Evolutionary conservation across 1,284 basidiomycete species (phyloP).

Genomic region (Trametes pubescens): DNA sequence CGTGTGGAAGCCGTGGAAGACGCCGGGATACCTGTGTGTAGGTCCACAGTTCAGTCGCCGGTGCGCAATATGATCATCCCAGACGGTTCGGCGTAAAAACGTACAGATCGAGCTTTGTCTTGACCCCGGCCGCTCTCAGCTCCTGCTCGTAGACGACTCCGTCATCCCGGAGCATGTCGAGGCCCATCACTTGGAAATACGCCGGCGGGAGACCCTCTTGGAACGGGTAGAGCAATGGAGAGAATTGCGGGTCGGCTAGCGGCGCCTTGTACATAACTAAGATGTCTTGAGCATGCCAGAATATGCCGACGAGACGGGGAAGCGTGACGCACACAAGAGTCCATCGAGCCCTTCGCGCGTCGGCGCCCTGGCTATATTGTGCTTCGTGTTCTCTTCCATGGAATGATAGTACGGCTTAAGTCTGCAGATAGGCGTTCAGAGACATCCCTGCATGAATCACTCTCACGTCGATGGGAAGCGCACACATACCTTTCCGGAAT

Average conservation of each 20-base stretch:
- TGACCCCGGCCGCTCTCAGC: slow-evolving; percentile 34
- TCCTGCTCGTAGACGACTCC: slow-evolving; percentile 35
- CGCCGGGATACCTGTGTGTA: slow-evolving; percentile 22
- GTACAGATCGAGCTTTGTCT: slow-evolving; percentile 33
- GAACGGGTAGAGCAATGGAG: slow-evolving; percentile 26
- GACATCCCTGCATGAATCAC: no score
- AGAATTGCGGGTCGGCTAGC: slow-evolving; percentile 26
- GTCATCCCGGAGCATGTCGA: slow-evolving; percentile 33
- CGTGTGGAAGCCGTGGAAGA: slow-evolving; percentile 22
- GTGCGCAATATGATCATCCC: background rate
- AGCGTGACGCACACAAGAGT: background rate
- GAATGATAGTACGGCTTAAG: slow-evolving; percentile 35
- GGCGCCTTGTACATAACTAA: slow-evolving; percentile 8
- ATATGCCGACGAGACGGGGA: background rate
- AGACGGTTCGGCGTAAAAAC: background rate
- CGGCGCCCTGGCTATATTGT: slow-evolving; percentile 18
- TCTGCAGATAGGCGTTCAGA: background rate
- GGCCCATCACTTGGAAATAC: slow-evolving; percentile 35
- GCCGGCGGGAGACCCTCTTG: slow-evolving; percentile 32
- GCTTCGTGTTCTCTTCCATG: slow-evolving; percentile 32
- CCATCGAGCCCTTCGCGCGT: background rate
- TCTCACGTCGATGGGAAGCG: background rate
- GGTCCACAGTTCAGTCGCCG: background rate
- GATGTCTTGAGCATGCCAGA: background rate
- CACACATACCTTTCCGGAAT: slow-evolving; percentile 27